Conservation (phyloP, 257 asterid species). For the Solanum raphanifolium region DNA sequence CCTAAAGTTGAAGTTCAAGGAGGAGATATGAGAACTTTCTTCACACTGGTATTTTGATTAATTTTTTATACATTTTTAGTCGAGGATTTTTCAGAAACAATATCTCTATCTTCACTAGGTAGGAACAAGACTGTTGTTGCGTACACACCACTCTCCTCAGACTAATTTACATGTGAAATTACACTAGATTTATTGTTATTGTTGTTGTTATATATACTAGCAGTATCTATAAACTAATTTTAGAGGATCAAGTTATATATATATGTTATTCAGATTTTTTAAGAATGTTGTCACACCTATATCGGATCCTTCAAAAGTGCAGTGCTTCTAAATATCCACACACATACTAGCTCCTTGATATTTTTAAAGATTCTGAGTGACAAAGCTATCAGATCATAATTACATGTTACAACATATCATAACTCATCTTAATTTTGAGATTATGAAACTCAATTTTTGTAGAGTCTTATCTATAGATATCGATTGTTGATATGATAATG, state of each 20-base stretch:
- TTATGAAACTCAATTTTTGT: background rate
- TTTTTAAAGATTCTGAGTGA: background rate
- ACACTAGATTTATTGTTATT: background rate
- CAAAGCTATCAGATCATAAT: background rate
- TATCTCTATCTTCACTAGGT: background rate
- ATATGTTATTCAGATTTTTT: background rate
- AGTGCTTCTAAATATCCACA: background rate
- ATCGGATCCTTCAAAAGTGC: background rate
- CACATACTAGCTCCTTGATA: background rate
- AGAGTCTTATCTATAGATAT: background rate
- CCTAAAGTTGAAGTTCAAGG: constrained; percentile 58
- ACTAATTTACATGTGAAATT: background rate
- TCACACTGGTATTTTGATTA: constrained; percentile 30
- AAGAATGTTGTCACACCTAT: background rate
- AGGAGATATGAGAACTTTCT: constrained; percentile 62
- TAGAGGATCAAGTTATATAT: background rate
- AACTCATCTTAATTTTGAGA: background rate
- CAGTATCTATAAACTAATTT: background rate
- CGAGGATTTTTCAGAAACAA: background rate
- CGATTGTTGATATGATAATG: background rate
- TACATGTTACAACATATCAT: background rate
- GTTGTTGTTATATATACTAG: background rate
- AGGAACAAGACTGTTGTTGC: background rate
- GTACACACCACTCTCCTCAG: background rate
- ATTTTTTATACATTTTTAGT: background rate